Evolutionary conservation across 148 eudicot genomes (phyloP), one percentile per base, ranked within the genome.

Genomic region (Rhododendron vialii): DNA sequence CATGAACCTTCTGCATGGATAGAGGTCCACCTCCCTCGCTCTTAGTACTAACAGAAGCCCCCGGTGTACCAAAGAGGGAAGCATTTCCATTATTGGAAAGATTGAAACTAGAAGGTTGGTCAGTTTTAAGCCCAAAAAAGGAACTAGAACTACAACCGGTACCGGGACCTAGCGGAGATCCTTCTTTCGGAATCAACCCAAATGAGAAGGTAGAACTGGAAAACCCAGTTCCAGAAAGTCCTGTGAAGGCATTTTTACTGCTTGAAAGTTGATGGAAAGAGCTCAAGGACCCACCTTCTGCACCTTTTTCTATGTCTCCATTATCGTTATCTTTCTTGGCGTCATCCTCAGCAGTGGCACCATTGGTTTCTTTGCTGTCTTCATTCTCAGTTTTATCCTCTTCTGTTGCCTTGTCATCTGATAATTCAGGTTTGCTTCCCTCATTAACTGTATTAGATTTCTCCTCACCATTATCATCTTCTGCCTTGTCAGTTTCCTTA

Each of bases 231-330:
- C 99, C 98, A 47, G 89, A 79, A 85, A 98, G 86, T 38, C 99
- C 99, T 10, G 98, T 93, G 86, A 98, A 98, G 30, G 98, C 98
- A 89, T 98, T 98, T 88, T 93, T 96, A 88, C 86, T 91, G 89
- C 93, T 98, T 10, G 99, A 98, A 75, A 95, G 98, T 74, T 95
- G 99, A 57, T 89, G 93, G 87, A 98, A 98, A 13, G 98, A 94
- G 86, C 93, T 92, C 24, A 93, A 91, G 14, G 98, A 73, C 48
- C 90, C 89, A 83, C 88, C 83, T 55, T 83, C 93, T 63, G 65
- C 87, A 71, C 65, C 67, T 85, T 89, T 90, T 78, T 89, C 92
- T 15, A 67, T 35, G 28, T 79, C 89, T 53, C 59, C 90, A 86
- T 61, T 77, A 7, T 77, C 89, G 87, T 84, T 86, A 41, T 90